Evolutionary conservation across 75 land plant genomes (phyloP).

Genomic region (Selaginella moellendorffii): DNA sequence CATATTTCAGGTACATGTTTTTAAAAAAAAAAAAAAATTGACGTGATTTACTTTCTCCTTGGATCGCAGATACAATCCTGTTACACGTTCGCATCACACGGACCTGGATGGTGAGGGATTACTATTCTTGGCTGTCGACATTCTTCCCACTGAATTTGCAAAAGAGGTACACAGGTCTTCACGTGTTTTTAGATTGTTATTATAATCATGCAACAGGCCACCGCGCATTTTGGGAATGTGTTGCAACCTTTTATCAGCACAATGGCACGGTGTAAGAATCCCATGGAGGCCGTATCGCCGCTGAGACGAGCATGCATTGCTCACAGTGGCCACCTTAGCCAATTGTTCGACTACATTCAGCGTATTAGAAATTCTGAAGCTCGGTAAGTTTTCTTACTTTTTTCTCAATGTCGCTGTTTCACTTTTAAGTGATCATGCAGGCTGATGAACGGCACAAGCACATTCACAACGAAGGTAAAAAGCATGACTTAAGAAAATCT

Average conservation of each 20-base stretch:
- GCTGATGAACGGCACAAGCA: background rate
- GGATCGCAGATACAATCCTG: slow-evolving; percentile 55
- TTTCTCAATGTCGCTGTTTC: too few species aligned
- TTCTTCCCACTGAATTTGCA: slow-evolving; percentile 92
- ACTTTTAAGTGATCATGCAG: too few species aligned
- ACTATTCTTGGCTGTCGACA: slow-evolving; percentile 69
- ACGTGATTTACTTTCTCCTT: background rate
- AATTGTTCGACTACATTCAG: slow-evolving; percentile 66
- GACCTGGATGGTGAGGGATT: slow-evolving; percentile 81
- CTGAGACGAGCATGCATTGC: slow-evolving; percentile 71
- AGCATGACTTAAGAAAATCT: too few species aligned
- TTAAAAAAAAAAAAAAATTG: background rate
- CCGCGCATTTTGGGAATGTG: slow-evolving; percentile 91
- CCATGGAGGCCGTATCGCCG: slow-evolving; percentile 40
- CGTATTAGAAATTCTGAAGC: slow-evolving; percentile 43
- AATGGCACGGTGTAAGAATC: slow-evolving; percentile 39
- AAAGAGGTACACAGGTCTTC: slow-evolving; percentile 43
- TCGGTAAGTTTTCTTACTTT: too few species aligned
- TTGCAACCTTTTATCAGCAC: slow-evolving; percentile 53
- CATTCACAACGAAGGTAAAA: too few species aligned
- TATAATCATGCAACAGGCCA: slow-evolving; percentile 46
- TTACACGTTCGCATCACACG: slow-evolving; percentile 35
- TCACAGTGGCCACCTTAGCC: slow-evolving; percentile 57
- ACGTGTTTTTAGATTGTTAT: background rate
- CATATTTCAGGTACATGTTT: slow-evolving; percentile 58